Conservation (phyloP, 2,329 filamentous ascomycete genomes). For the Monosporascus sp. region DNA sequence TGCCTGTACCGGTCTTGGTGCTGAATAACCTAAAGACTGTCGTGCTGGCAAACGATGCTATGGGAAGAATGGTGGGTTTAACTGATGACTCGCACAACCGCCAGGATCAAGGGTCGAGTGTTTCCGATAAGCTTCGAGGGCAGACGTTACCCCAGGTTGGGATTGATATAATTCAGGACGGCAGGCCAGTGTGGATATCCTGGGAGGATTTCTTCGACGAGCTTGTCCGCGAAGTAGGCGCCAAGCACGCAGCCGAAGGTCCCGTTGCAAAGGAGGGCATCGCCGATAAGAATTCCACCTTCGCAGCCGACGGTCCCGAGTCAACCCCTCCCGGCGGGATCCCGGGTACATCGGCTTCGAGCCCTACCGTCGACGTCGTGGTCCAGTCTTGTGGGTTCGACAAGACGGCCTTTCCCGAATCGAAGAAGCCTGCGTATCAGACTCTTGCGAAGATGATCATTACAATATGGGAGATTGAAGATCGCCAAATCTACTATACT, state of each 20-base stretch:
- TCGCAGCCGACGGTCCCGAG: conserved; percentile 26
- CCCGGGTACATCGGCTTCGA: conserved; percentile 36
- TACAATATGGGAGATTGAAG: conserved; percentile 65
- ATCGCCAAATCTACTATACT: conserved; percentile 64
- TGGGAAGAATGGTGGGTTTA: conserved; percentile 63
- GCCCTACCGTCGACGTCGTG: conserved; percentile 64
- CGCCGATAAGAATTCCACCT: conserved; percentile 29
- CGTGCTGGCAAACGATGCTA: conserved; percentile 68
- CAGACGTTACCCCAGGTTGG: conserved; percentile 65
- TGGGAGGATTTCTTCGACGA: conserved; percentile 56
- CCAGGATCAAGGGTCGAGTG: conserved; percentile 35
- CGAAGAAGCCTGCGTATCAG: conserved; percentile 33
- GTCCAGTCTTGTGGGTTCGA: conserved; percentile 46
- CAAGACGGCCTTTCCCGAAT: conserved; percentile 31
- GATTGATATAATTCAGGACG: conserved; percentile 67
- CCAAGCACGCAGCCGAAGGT: conserved; percentile 8
- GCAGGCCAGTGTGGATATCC: conserved; percentile 51
- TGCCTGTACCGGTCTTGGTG: conserved; percentile 67
- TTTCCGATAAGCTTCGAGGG: conserved; percentile 57
- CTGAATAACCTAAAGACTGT: conserved; percentile 65
- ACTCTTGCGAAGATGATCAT: conserved; percentile 70
- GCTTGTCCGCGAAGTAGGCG: conserved; percentile 38
- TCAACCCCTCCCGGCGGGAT: conserved; percentile 26
- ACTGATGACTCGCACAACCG: conserved; percentile 35
- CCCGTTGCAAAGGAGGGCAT: conserved; percentile 8